phyloP scores from a whole-genome alignment of 2,329 filamentous ascomycete species.

The Monilinia aucupariae region DNA sequence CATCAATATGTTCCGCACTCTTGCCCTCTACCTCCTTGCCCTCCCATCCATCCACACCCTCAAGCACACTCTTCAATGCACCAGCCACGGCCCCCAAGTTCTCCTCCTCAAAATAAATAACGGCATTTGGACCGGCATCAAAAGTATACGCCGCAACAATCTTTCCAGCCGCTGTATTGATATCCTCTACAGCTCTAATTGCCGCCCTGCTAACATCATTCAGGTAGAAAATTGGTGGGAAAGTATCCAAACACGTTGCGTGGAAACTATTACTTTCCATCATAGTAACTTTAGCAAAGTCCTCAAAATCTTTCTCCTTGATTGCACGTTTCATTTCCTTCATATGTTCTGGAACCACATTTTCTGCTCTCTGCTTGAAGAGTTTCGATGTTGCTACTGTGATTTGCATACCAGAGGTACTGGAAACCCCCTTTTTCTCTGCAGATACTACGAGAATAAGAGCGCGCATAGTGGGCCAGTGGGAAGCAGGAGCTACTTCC shows the following conservation, averaged over 20 bases:
- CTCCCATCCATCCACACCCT: conserved; percentile 66
- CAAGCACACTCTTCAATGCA: conserved; percentile 65
- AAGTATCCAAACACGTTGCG: conserved; percentile 87
- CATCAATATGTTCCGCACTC: conserved; percentile 55
- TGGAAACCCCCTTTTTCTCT: conserved; percentile 92
- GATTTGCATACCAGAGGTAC: conserved; percentile 93
- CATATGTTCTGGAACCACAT: conserved; percentile 81
- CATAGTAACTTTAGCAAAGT: conserved; percentile 90
- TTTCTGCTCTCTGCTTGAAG: conserved; percentile 68
- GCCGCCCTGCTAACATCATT: conserved; percentile 88
- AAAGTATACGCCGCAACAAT: conserved; percentile 92
- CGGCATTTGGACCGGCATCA: conserved; percentile 93
- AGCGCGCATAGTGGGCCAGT: conserved; percentile 95
- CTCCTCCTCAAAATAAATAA: conserved; percentile 88
- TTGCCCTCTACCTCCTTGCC: conserved; percentile 47
- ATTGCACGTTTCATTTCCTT: conserved; percentile 78
- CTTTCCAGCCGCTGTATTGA: conserved; percentile 75
- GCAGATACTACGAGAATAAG: conserved; percentile 86
- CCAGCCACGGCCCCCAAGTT: conserved; percentile 69
- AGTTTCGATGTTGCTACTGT: conserved; percentile 88
- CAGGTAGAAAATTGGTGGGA: conserved; percentile 97
- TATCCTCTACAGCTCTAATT: conserved; percentile 79
- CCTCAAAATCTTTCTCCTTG: conserved; percentile 69
- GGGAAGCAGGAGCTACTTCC: conserved; percentile 77
- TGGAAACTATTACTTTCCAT: conserved; percentile 97